Percentiles rank a stretch among this genome's conserved stretches.
Conservation (phyloP, 2,329 filamentous ascomycete species). For the Hortaea werneckii region DNA sequence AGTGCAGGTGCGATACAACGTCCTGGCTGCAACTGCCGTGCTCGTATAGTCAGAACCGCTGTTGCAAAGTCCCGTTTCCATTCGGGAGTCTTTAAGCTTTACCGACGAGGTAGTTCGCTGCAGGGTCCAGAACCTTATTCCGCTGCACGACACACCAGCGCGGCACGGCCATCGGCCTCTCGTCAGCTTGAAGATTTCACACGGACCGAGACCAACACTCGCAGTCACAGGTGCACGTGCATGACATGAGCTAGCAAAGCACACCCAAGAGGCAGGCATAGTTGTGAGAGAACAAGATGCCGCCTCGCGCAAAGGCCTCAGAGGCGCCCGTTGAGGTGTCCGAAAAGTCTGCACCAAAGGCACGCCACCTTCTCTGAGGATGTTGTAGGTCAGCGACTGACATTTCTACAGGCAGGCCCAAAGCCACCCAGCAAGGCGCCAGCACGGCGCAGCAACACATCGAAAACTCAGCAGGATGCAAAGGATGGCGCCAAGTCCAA, state of each 20-base stretch:
- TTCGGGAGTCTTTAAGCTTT: too few species aligned
- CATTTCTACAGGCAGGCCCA: constrained; percentile 1
- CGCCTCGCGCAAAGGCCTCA: constrained; percentile 21
- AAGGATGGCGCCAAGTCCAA: background rate
- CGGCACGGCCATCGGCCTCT: too few species aligned
- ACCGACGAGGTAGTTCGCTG: too few species aligned
- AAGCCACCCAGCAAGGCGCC: constrained; percentile 8
- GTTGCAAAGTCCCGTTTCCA: too few species aligned
- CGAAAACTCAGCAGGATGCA: background rate
- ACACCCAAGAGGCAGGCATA: background rate
- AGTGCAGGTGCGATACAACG: too few species aligned
- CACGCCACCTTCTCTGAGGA: constrained; percentile 8
- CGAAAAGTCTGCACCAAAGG: constrained; percentile 18
- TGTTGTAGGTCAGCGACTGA: constrained; percentile 2
- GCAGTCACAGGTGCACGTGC: background rate
- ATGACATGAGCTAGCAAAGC: background rate
- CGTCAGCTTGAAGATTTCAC: background rate
- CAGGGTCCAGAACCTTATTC: too few species aligned
- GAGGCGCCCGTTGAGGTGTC: constrained; percentile 20
- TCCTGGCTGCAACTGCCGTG: too few species aligned
- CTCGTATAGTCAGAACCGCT: too few species aligned
- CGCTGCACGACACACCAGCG: too few species aligned
- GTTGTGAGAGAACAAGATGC: constrained; percentile 15
- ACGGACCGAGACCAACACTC: background rate
- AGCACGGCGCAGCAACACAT: constrained; percentile 1